Base-by-base conservation (phyloP, 768 basidiomycete species). In the Mrakia blollopis region DNA sequence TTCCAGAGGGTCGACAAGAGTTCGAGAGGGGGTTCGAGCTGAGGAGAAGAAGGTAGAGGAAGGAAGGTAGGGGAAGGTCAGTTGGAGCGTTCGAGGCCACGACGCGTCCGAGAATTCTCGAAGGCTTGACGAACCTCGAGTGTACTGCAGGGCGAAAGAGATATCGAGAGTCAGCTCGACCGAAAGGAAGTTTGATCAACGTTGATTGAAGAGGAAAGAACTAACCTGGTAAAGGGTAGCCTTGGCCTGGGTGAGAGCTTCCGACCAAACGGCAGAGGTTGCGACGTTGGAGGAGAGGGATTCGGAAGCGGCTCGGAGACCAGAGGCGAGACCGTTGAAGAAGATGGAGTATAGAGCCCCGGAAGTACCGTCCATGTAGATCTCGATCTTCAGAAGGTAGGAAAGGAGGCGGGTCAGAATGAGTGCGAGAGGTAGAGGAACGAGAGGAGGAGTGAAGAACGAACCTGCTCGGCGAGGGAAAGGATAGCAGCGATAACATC, bases 1-100 rank as follows among this genome's bases (percentile, higher is more conserved):
- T 54, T 88, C 87, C 30, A 98, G 87, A 11, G 94, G 93, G 84
- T 98, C 94, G n/a, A 98, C 87, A 50, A 98, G 89, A 11, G 94
- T 97, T 80, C 94, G 89, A 2, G 92, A 93, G 5, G 94, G 94
- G 3, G 91, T 90, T 37, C 94, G 89, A 21, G 94, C 94, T 74
- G 50, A 23, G n/a, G 2, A 13, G n/a, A 18, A 3, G 44, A 72
- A 32, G 14, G 18, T 25, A 67, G 32, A 0, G 18, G 32, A 44
- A 30, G 21, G 0, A 2, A 37, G 44, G 32, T 37, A 32, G 44
- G 52, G 44, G 44, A 18, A 63, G 23, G 39, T 5, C 5, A 72
- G 37, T 2, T 7, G 13, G 60, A 28, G 37, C n/a, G 21, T n/a
- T n/a, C n/a, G 18, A 21, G 21, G 10, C 10, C 16, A 2, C 18